Conservation (phyloP, 129 eudicot genomes). For the Lonicera japonica region DNA sequence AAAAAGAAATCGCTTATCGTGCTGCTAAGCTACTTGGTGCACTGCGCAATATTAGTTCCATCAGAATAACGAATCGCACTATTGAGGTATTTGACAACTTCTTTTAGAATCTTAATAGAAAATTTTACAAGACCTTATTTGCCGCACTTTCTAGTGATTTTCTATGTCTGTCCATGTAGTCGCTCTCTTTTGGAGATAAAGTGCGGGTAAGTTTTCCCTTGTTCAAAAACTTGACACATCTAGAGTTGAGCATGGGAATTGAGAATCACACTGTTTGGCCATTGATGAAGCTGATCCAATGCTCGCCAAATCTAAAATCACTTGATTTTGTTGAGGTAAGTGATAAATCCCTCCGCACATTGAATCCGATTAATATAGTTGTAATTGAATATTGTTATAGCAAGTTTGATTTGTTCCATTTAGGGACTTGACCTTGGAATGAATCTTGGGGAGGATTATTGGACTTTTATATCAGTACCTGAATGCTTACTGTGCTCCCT, state of each 20-base stretch:
- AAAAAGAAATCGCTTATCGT: conserved; percentile 25
- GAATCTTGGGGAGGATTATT: conserved; percentile 23
- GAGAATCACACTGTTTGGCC: conserved; percentile 25
- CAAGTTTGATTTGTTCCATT: conserved; percentile 4
- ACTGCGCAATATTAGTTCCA: conserved; percentile 23
- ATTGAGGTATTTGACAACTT: conserved; percentile 32
- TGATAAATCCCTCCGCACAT: conserved; percentile 10
- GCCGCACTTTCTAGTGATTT: conserved; percentile 8
- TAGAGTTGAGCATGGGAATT: conserved; percentile 48
- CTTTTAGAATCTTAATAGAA: not conserved
- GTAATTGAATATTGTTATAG: not conserved
- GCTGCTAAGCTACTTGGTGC: conserved; percentile 32
- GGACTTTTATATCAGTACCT: conserved; percentile 27
- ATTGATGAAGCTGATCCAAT: conserved; percentile 40
- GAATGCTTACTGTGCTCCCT: conserved; percentile 35
- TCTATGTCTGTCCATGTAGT: conserved; percentile 27
- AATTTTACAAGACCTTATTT: not conserved
- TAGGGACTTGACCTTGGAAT: conserved; percentile 38
- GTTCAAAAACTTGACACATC: conserved; percentile 43
- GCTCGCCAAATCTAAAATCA: conserved; percentile 47
- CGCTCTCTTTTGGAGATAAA: conserved; percentile 32
- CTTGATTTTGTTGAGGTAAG: conserved; percentile 54
- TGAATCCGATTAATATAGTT: not conserved
- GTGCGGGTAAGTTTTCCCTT: conserved; percentile 32
- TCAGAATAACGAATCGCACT: conserved; percentile 34